These are phyloP conservation scores for Calamus simplicifolius DNA, from an alignment of 176 grass and related monocot species.

Conservation along the genomic window DNA sequence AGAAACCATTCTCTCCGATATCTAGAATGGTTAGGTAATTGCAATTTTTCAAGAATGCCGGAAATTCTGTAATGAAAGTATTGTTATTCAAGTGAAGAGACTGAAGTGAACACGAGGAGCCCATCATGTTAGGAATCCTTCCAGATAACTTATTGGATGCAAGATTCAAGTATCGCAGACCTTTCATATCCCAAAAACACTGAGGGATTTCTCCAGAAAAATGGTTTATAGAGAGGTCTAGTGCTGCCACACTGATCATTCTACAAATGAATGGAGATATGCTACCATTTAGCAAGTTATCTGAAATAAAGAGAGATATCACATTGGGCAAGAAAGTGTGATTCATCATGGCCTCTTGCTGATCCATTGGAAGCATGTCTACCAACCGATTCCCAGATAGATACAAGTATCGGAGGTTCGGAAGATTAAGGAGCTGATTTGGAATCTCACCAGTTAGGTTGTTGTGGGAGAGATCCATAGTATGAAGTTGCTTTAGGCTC, in stretches of 20 bases:
- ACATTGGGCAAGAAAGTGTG: background rate
- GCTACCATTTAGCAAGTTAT: slow-evolving; percentile 35
- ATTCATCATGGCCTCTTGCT: too few species aligned
- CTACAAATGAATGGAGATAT: slow-evolving; percentile 40
- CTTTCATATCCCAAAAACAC: slow-evolving; percentile 42
- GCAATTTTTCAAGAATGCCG: slow-evolving; percentile 18
- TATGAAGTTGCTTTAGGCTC: background rate
- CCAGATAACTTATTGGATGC: slow-evolving; percentile 52
- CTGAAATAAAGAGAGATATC: slow-evolving; percentile 14
- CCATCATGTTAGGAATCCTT: slow-evolving; percentile 22
- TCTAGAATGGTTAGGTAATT: slow-evolving; percentile 26
- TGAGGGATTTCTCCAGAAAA: slow-evolving; percentile 43
- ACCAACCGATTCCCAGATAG: background rate
- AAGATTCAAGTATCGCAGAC: slow-evolving; percentile 45
- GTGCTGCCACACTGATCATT: slow-evolving; percentile 27
- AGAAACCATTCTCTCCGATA: slow-evolving; percentile 42
- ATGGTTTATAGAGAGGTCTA: slow-evolving; percentile 72
- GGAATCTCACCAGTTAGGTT: slow-evolving; percentile 12
- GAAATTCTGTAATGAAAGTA: slow-evolving; percentile 32
- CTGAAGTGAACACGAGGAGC: slow-evolving; percentile 16
- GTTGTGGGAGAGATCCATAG: background rate
- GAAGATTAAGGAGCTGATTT: slow-evolving; percentile 15
- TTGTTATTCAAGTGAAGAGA: slow-evolving; percentile 61
- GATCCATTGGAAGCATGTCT: background rate
- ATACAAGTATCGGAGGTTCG: background rate